These are phyloP conservation scores for Pholiota adiposa DNA, from an alignment of 1,284 basidiomycete genomes.

Conservation along the genomic window DNA sequence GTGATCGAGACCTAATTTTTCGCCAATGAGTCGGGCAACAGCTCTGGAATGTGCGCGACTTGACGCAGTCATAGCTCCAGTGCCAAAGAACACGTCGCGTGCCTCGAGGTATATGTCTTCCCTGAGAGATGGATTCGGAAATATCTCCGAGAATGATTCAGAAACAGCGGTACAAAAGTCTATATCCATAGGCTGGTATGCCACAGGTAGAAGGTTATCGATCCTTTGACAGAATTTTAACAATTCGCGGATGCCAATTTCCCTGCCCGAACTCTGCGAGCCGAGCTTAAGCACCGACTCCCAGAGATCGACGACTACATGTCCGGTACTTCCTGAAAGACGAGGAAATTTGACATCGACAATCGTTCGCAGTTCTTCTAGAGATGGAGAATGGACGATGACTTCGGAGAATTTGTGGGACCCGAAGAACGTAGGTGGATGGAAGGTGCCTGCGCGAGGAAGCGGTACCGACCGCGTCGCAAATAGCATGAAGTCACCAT, in stretches of 20 bases:
- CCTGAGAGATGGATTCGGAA: conserved; percentile 80
- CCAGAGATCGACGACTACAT: conserved; percentile 71
- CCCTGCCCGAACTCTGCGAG: conserved; percentile 53
- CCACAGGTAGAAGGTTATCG: conserved; percentile 60
- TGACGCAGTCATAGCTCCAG: conserved; percentile 56
- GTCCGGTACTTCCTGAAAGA: conserved; percentile 52
- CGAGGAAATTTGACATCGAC: conserved; percentile 68
- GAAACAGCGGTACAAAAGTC: conserved; percentile 34
- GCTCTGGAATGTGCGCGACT: conserved; percentile 54
- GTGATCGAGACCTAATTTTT: conserved; percentile 64
- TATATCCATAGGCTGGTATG: conserved; percentile 49
- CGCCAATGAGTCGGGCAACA: conserved; percentile 59
- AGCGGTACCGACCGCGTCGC: conserved; percentile 73
- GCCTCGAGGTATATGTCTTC: conserved; percentile 94
- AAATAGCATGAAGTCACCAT: conserved; percentile 78
- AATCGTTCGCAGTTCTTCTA: conserved; percentile 73
- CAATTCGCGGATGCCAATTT: conserved; percentile 84
- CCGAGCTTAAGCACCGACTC: conserved; percentile 53
- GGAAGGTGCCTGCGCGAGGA: conserved; percentile 47
- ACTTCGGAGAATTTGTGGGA: conserved; percentile 83
- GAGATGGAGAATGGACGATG: conserved; percentile 60
- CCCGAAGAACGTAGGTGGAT: conserved; percentile 75
- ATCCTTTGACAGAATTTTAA: conserved; percentile 88
- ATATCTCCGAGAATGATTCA: conserved; percentile 43
- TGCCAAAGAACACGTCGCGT: conserved; percentile 91